Evolutionary conservation across 139 green algal genomes (phyloP), one percentile per base, ranked within the genome.

Genomic region (Asterochloris sp.): DNA sequence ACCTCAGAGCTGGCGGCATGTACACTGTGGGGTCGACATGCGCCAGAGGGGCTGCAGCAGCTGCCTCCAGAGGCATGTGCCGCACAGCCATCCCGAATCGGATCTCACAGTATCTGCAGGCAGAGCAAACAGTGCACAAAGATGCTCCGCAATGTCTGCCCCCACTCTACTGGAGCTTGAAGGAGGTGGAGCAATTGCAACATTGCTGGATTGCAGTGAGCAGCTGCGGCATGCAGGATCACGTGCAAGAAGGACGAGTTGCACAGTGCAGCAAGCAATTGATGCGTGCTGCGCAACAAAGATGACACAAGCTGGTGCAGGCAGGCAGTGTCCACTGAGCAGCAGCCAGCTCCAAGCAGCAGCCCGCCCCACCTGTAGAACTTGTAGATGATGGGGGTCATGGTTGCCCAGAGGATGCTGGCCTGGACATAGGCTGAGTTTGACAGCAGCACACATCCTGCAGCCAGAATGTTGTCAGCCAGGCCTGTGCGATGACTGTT

Each of bases 381-480:
- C 11, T 86, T 85, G 47, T 89, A 81, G 12, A 95, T 85, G 69
- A 93, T 86, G 69, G 92, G 85, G 13, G 94, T 94, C 75, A 93
- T 83, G 8, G 89, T 87, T 13, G 92, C 76, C 26, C 91, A 82
- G 29, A 93, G 82, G 27, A 95, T 61, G 62, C 87, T 87, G 23
- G 86, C 89, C 86, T 94, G 77, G 12, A 68, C 60, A 62, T 71
- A 87, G 17, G 79, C 79, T 13, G 27, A 47, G 61, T 87, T 87
- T 14, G 84, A 54, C 17, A 87, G 14, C 79, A 87, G 69, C 26
- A 87, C 74, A 10, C 62, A 66, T 12, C 29, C 76, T 82, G 83
- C 64, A 82, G 28, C 23, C 13, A 24, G 24, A 38, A 47, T 54
- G 2, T 54, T 54, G 2, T 54, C 38, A 54, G 38, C 38, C 38